Evolutionary conservation across 441 rosid genomes (phyloP).

Genomic region (Erysimum cheiri): DNA sequence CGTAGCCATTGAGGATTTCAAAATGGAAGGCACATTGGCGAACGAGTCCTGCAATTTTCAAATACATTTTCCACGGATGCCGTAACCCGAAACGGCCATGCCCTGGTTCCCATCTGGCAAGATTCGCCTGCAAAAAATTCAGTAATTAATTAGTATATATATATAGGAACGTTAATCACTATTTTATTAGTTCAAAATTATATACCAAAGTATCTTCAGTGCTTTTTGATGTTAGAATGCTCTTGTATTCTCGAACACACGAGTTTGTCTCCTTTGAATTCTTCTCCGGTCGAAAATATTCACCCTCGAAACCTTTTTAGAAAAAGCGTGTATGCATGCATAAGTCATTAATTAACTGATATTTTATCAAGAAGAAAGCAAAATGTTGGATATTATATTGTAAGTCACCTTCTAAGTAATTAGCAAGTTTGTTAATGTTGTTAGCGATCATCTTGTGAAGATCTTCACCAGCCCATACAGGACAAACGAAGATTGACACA

Average conservation of each 20-base stretch:
- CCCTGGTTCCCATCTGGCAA: conserved; percentile 90
- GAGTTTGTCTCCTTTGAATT: conserved; percentile 48
- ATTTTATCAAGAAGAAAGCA: background rate
- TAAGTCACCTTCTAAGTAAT: conserved; percentile 64
- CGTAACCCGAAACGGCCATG: conserved; percentile 69
- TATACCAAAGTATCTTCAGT: conserved; percentile 76
- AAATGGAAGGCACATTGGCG: conserved; percentile 80
- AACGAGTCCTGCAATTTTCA: conserved; percentile 69
- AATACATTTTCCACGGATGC: conserved; percentile 82
- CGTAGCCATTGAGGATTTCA: conserved; percentile 67
- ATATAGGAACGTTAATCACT: background rate
- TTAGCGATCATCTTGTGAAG: conserved; percentile 64
- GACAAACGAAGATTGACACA: conserved; percentile 64
- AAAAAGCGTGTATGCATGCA: conserved; percentile 16
- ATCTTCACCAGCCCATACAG: conserved; percentile 95
- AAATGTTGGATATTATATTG: background rate
- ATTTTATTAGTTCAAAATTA: background rate
- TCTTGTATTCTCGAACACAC: conserved; percentile 58
- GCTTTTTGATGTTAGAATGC: conserved; percentile 68
- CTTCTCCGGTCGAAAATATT: conserved; percentile 55
- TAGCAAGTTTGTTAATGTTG: conserved; percentile 72
- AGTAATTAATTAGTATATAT: background rate
- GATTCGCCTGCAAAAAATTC: conserved; percentile 62
- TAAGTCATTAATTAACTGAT: conserved; percentile 1
- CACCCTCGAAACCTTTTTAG: conserved; percentile 67